Base-by-base conservation (phyloP, 495 filamentous ascomycete genomes). In the Stereocaulon alpinum region DNA sequence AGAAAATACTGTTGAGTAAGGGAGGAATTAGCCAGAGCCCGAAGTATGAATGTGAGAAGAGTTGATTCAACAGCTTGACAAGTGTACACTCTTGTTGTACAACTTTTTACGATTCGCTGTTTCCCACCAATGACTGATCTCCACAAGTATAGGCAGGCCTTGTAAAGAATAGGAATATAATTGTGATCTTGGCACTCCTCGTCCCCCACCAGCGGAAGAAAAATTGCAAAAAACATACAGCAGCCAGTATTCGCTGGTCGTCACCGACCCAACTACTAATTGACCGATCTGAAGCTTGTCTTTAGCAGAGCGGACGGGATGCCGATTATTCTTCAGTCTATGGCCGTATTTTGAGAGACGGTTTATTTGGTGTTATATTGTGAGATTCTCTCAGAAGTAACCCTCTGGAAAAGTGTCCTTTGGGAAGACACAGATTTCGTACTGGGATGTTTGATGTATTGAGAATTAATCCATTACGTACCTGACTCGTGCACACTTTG, bases 401-500 rank as follows among this genome's bases (percentile, higher is more conserved):
- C 14, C 15, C 1, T 18, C 30, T n/a, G 27, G 32, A 0, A 17
- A 34, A 37, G 11, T 1, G 0, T 4, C 17, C 3, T 3, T 5
- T 20, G 17, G 29, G 1, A 7, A 18, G 29, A 27, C n/a, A 1
- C 3, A 52, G 9, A 22, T 18, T 2, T 9, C 15, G 17, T 10
- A 37, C 5, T 12, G 34, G 10, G 5, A 53, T 18, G 3, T 40
- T 4, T 30, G 5, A 27, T 24, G 3, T 9, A 7, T 1, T 14
- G 9, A 58, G 17, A 18, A 24, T 41, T 1, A 0, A 17, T 6
- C 6, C n/a, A 3, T 1, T 30, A 60, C 75, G 24, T 82, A 93
- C 90, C 81, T 97, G 93, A 67, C 88, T 92, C 2, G 93, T 98
- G 79, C 91, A 96, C 18, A 98, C 93, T 76, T 98, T 98, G 69